phyloP scores from a whole-genome alignment of 202 grass and related monocot genomes.

The Cymbopogon flexuosus region DNA sequence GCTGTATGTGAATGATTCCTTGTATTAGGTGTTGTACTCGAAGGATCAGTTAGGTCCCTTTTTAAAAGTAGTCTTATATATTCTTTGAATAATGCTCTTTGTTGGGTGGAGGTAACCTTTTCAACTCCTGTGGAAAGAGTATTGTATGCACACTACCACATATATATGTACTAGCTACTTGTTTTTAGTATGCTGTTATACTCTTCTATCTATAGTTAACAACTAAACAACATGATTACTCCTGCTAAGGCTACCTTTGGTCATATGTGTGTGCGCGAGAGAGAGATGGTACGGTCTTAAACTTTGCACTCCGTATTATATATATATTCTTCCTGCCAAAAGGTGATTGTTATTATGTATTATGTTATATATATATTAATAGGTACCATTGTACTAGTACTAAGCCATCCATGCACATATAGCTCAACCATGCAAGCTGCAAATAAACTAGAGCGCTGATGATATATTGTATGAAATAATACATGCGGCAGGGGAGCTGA shows the following conservation, averaged over 20 bases:
- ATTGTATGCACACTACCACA: background rate
- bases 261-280: background rate
- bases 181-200: slow-evolving; percentile 32
- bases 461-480: background rate
- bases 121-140: background rate
- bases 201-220: background rate
- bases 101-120: slow-evolving; percentile 26
- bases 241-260: background rate
- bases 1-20: slow-evolving; percentile 41
- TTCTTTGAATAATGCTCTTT: slow-evolving; percentile 17
- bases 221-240: background rate
- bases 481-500: background rate
- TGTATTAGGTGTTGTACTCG: slow-evolving; percentile 49
- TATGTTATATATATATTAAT: background rate
- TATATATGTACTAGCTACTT: slow-evolving; percentile 15
- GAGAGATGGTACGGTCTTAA: background rate
- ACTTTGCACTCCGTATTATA: background rate
- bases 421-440: background rate
- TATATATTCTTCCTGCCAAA: background rate
- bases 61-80: slow-evolving; percentile 19
- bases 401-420: background rate
- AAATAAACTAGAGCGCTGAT: background rate
- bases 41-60: slow-evolving; percentile 25
- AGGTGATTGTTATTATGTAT: background rate
- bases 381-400: background rate